phyloP scores from a whole-genome alignment of 805 yeast species.

The Candida manassasensis region DNA sequence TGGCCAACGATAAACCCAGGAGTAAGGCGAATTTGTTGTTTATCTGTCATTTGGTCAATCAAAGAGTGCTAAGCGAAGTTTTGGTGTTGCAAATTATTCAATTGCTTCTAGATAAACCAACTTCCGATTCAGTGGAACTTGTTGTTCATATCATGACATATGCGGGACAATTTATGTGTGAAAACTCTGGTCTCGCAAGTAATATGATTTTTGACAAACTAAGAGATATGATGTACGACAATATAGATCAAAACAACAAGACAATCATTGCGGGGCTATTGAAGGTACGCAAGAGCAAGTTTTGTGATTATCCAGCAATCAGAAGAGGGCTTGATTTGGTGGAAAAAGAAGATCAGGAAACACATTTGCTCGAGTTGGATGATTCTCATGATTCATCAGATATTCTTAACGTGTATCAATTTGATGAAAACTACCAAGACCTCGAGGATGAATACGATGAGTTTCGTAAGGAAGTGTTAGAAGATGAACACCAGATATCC shows the following conservation, averaged over 20 bases:
- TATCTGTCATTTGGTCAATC: conserved; percentile 59
- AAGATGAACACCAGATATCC: conserved; percentile 22
- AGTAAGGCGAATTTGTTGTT: conserved; percentile 40
- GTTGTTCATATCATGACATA: conserved; percentile 45
- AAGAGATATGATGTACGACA: conserved; percentile 56
- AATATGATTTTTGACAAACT: conserved; percentile 55
- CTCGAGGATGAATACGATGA: conserved; percentile 46
- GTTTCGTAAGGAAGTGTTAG: conserved; percentile 43
- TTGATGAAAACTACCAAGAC: conserved; percentile 46
- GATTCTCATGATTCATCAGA: conserved; percentile 46
- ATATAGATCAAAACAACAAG: conserved; percentile 38
- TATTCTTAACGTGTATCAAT: conserved; percentile 45
- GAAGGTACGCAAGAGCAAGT: conserved; percentile 43
- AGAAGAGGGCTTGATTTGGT: conserved; percentile 53
- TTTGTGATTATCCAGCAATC: conserved; percentile 32
- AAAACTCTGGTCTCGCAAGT: conserved; percentile 40
- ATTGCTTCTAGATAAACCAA: conserved; percentile 35
- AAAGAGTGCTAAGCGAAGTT: conserved; percentile 43
- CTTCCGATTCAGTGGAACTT: conserved; percentile 54
- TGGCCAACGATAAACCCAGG: conserved; percentile 41
- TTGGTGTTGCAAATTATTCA: conserved; percentile 32
- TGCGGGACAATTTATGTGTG: conserved; percentile 49
- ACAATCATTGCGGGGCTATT: conserved; percentile 49
- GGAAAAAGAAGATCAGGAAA: conserved; percentile 56
- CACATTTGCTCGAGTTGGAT: conserved; percentile 53